These are phyloP conservation scores for Coniferiporia sulphurascens DNA, from an alignment of 1,284 basidiomycete genomes.

Conservation along the genomic window DNA sequence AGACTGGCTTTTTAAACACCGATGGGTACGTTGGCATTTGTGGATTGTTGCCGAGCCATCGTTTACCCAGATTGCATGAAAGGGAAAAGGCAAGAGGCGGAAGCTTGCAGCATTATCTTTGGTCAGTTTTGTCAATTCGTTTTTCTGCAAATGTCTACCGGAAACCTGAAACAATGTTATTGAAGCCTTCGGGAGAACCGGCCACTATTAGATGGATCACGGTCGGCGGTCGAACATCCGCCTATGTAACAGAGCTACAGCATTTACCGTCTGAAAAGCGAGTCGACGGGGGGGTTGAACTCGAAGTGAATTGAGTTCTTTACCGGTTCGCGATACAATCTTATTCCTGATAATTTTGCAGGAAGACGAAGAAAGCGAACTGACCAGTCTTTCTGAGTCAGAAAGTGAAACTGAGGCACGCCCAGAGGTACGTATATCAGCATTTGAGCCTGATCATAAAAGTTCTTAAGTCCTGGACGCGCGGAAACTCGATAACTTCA, in stretches of 20 bases:
- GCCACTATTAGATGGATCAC: slow-evolving; percentile 77
- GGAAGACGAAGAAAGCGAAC: slow-evolving; percentile 28
- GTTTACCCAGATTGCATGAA: slow-evolving; percentile 9
- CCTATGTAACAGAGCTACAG: slow-evolving; percentile 68
- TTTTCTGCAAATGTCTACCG: slow-evolving; percentile 1
- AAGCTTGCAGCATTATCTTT: slow-evolving; percentile 44
- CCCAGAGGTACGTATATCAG: background rate
- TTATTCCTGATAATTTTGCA: background rate
- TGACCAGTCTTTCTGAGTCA: slow-evolving; percentile 29
- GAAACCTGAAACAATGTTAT: slow-evolving; percentile 9
- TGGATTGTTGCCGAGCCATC: background rate
- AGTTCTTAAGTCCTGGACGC: background rate
- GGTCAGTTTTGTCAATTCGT: slow-evolving; percentile 35
- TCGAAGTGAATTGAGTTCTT: background rate
- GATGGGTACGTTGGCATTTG: slow-evolving; percentile 48
- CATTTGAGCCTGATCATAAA: background rate
- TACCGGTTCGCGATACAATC: background rate
- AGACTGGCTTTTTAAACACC: slow-evolving; percentile 67
- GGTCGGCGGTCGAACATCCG: slow-evolving; percentile 79
- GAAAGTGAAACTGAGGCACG: slow-evolving; percentile 17
- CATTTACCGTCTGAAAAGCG: slow-evolving; percentile 20
- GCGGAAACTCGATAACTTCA: background rate
- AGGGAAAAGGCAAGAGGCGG: slow-evolving; percentile 71
- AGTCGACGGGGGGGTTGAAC: background rate
- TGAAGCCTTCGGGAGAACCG: slow-evolving; percentile 61